Evolutionary conservation across 2,329 filamentous ascomycete species (phyloP).

Genomic region (Paraconiothyrium brasiliense): DNA sequence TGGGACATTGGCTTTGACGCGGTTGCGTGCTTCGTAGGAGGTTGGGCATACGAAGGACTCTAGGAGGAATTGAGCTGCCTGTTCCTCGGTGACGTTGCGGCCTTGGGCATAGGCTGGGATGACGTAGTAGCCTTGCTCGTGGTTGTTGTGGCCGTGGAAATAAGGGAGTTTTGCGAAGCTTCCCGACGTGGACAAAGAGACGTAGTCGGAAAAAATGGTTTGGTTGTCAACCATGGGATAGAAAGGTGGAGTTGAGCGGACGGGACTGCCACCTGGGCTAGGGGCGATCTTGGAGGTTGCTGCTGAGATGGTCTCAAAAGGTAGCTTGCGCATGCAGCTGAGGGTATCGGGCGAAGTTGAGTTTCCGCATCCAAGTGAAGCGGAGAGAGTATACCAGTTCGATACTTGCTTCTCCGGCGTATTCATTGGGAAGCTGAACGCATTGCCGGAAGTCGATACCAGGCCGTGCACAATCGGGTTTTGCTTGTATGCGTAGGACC

Average conservation of each 20-base stretch:
- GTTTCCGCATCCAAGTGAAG: conserved; percentile 48
- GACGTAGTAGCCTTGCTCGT: conserved; percentile 40
- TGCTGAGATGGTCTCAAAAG: conserved; percentile 28
- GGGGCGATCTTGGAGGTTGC: not conserved
- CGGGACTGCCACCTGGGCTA: conserved; percentile 8
- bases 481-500: conserved; percentile 57
- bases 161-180: conserved; percentile 37
- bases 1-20: conserved; percentile 37
- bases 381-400: conserved; percentile 50
- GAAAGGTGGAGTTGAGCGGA: conserved; percentile 27
- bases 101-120: conserved; percentile 34
- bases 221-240: conserved; percentile 42
- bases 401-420: conserved; percentile 21
- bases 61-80: conserved; percentile 34
- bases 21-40: conserved; percentile 26
- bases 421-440: conserved; percentile 36
- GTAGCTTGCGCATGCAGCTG: conserved; percentile 48
- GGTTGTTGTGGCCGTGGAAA: conserved; percentile 35
- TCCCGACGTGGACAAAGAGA: conserved; percentile 31
- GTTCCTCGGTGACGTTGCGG: conserved; percentile 19
- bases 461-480: conserved; percentile 62
- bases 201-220: conserved; percentile 42
- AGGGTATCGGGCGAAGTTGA: conserved; percentile 40
- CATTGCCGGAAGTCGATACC: conserved; percentile 59
- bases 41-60: conserved; percentile 38